Percentiles rank a stretch among this genome's conserved stretches.
Evolutionary conservation across 352 stramenopile species (phyloP).

Genomic region (Pythium aristosporum): DNA sequence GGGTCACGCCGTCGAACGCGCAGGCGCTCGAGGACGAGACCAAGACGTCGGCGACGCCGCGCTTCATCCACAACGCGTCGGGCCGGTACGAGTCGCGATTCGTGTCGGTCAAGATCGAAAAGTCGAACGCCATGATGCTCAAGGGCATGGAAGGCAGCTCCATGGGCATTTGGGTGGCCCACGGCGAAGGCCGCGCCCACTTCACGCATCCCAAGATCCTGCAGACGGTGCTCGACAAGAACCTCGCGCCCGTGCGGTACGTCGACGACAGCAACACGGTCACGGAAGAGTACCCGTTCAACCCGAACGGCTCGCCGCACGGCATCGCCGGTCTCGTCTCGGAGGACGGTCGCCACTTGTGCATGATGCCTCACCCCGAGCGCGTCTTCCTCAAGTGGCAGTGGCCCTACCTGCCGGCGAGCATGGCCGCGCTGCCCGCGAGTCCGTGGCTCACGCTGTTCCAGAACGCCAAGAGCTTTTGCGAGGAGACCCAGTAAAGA

Average conservation of each 20-base stretch:
- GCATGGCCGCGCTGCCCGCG: conserved; percentile 75
- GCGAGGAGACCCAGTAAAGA: conserved; percentile 70
- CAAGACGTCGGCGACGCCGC: conserved; percentile 70
- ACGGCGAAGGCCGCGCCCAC: conserved; percentile 91
- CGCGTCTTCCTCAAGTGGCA: conserved; percentile 97
- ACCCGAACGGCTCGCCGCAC: conserved; percentile 97
- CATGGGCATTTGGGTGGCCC: conserved; percentile 98
- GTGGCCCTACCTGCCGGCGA: conserved; percentile 93
- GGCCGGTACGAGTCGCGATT: conserved; percentile 97
- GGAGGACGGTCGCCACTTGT: conserved; percentile 96
- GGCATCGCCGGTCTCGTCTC: conserved; percentile 97
- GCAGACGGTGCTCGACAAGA: conserved; percentile 86
- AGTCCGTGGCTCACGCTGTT: conserved; percentile 98
- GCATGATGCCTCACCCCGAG: conserved; percentile 99
- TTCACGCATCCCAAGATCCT: conserved; percentile 94
- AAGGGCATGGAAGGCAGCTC: conserved; percentile 96
- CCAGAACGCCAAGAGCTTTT: conserved; percentile 98
- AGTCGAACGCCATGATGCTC: conserved; percentile 97
- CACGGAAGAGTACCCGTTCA: conserved; percentile 98
- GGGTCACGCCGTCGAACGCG: conserved; percentile 84
- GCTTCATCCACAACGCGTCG: conserved; percentile 98
- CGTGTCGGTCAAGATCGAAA: conserved; percentile 93
- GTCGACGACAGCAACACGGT: conserved; percentile 94
- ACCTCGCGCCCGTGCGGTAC: conserved; percentile 96
- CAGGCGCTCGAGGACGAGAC: conserved; percentile 53